A percentile compares a stretch with the other conserved stretches of the same genome.
phyloP scores from a whole-genome alignment of 2,329 filamentous ascomycete species.

The Talaromyces sp. region DNA sequence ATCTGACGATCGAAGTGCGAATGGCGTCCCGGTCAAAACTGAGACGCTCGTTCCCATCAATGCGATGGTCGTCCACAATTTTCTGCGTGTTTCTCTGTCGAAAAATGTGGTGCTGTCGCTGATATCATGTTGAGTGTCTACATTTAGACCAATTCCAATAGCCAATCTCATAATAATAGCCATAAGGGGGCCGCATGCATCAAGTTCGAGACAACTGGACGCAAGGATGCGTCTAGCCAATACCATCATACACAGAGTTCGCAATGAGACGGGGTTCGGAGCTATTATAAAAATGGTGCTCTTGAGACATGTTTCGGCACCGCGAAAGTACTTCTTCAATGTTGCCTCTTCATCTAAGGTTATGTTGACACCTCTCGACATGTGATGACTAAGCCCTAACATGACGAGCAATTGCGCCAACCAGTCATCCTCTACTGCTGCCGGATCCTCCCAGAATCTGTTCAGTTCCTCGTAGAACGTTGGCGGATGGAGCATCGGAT shows the following conservation, averaged over 20 bases:
- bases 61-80: conserved; percentile 56
- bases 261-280: conserved; percentile 20
- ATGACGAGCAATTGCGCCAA: conserved; percentile 21
- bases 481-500: conserved; percentile 36
- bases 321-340: conserved; percentile 16
- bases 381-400: conserved; percentile 20
- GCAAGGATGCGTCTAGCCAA: conserved; percentile 20
- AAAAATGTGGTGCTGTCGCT: conserved; percentile 31
- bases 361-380: conserved; percentile 7
- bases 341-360: conserved; percentile 9
- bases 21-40: conserved; percentile 54
- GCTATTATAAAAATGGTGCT: conserved; percentile 19
- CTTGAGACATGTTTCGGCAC: conserved; percentile 21
- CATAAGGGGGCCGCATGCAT: conserved; percentile 22
- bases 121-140: conserved; percentile 32
- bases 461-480: conserved; percentile 39
- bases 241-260: conserved; percentile 22
- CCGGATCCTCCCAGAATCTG: conserved; percentile 29
- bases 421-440: conserved; percentile 20
- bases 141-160: conserved; percentile 53
- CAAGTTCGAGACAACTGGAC: conserved; percentile 21
- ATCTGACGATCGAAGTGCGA: conserved; percentile 40
- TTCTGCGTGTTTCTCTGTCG: conserved; percentile 48
- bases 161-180: conserved; percentile 49
- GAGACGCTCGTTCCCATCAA: conserved; percentile 57